Conservation (phyloP, 306 rosid genomes). For the Lagenaria siceraria region DNA sequence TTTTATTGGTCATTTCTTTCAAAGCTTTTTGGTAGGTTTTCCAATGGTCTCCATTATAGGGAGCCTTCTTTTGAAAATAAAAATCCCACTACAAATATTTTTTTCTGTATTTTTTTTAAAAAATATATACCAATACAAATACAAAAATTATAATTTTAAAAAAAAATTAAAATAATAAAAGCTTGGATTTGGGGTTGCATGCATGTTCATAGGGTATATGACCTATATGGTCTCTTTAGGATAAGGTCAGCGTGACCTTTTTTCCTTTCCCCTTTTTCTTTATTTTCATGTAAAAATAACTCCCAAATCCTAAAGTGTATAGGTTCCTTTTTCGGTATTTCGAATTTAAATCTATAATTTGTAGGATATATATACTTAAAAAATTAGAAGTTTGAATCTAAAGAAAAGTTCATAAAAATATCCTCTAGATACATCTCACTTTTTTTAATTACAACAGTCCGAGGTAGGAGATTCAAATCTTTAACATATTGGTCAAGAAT, state of each 20-base stretch:
- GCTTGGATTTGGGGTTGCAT: background rate
- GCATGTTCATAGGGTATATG: background rate
- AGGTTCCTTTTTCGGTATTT: no score
- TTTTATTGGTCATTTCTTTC: background rate
- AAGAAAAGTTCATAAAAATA: no score
- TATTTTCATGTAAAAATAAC: background rate
- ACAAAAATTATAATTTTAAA: background rate
- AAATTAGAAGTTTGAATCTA: no score
- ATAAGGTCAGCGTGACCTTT: conserved; percentile 2
- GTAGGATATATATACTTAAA: no score
- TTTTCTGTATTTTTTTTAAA: background rate
- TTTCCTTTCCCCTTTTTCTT: background rate
- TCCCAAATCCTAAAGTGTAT: background rate
- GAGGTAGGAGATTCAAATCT: no score
- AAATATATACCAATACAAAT: background rate
- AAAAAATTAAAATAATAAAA: background rate
- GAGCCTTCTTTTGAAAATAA: background rate
- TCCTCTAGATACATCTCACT: no score
- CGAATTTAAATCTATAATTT: no score
- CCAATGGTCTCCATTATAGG: background rate
- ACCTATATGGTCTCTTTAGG: background rate
- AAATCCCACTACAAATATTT: background rate
- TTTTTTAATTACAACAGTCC: no score
- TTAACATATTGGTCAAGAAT: no score
- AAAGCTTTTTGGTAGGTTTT: background rate